Percentiles rank a stretch among this genome's conserved stretches.
phyloP scores from a whole-genome alignment of 345 rosid genomes.

The Gossypium thurberi region DNA sequence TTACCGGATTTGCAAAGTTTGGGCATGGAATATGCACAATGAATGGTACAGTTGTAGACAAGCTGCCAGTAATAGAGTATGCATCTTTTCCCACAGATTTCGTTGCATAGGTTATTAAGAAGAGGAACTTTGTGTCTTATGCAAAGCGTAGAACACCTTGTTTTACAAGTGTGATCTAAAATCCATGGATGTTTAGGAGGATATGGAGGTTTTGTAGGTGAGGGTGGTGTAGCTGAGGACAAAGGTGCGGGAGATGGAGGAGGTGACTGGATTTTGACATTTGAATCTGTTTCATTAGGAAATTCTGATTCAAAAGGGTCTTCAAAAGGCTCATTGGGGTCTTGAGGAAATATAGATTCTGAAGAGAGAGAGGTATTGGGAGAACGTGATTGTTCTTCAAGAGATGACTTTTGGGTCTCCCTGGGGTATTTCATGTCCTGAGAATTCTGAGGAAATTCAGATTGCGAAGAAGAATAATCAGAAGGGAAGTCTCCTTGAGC shows the following conservation, averaged over 20 bases:
- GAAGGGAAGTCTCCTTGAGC: not conserved
- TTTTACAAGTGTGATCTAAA: not conserved
- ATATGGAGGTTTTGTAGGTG: not conserved
- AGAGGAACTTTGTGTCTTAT: not conserved
- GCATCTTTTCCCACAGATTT: conserved; percentile 3
- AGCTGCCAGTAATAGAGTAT: not conserved
- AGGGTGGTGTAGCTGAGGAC: not conserved
- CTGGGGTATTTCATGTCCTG: not conserved
- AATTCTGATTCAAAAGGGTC: not conserved
- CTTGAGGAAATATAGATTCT: not conserved
- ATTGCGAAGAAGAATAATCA: not conserved
- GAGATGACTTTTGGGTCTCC: not conserved
- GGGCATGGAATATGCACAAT: conserved; percentile 8
- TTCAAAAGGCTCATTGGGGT: not conserved
- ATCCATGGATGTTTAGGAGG: not conserved
- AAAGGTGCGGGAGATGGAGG: not conserved
- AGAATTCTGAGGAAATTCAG: not conserved
- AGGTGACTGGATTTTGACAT: not conserved
- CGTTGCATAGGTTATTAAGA: not conserved
- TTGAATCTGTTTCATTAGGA: not conserved
- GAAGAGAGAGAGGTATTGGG: not conserved
- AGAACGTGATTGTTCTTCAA: not conserved
- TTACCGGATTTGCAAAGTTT: conserved; percentile 1
- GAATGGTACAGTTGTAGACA: not conserved
- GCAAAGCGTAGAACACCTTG: not conserved